Evolutionary conservation across 164 flowering plant species (phyloP).

Genomic region (Saururus chinensis): DNA sequence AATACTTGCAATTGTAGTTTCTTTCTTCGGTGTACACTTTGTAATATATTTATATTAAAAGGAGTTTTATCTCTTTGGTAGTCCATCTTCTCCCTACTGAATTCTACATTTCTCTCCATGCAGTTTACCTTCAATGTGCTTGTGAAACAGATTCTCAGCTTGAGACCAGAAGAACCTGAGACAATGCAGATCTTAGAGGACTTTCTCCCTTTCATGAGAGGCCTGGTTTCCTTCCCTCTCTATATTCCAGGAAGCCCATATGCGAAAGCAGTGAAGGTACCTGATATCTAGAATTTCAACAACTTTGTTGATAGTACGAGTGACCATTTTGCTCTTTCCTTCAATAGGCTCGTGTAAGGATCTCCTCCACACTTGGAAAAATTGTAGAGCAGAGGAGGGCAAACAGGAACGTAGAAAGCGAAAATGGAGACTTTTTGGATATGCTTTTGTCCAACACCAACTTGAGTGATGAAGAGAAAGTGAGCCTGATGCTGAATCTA

Average conservation of each 20-base stretch:
- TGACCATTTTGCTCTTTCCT: too few species aligned
- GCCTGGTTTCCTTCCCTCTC: constrained; percentile 6
- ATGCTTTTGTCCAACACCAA: background rate
- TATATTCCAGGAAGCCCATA: constrained; percentile 5
- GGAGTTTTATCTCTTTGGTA: too few species aligned
- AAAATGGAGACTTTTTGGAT: constrained; percentile 8
- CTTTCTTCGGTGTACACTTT: too few species aligned
- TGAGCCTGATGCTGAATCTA: constrained; percentile 11
- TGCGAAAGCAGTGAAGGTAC: constrained; percentile 1
- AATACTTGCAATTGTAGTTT: background rate
- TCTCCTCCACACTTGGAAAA: constrained; percentile 31
- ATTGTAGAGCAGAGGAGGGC: constrained; percentile 20
- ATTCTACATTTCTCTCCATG: background rate
- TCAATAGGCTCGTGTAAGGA: constrained; percentile 49
- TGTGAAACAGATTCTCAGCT: constrained; percentile 10
- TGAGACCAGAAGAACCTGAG: constrained; percentile 7
- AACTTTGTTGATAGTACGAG: constrained; percentile 1
- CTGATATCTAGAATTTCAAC: too few species aligned
- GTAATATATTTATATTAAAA: background rate
- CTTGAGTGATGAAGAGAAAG: constrained; percentile 6
- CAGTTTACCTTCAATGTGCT: constrained; percentile 11
- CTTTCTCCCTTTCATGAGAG: constrained; percentile 9
- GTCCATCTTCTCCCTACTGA: too few species aligned
- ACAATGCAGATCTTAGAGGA: constrained; percentile 2
- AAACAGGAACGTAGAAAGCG: background rate